Conservation (phyloP, 176 grass and related monocot genomes). For the Luzula sylvatica region DNA sequence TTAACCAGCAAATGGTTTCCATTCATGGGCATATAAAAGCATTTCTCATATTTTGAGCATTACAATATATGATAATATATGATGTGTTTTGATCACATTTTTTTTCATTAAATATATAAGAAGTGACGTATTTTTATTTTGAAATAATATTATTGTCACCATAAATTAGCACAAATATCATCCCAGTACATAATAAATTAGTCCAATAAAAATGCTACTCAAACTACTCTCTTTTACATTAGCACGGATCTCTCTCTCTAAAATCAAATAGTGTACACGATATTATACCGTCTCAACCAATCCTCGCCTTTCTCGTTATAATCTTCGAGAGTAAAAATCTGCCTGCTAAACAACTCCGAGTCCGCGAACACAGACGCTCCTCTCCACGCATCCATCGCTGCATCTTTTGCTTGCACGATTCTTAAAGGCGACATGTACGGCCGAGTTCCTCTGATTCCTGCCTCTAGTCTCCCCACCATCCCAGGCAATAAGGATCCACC, state of each 20-base stretch:
- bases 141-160: too few species aligned
- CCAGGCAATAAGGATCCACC: slow-evolving; percentile 77
- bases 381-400: slow-evolving; percentile 71
- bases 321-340: slow-evolving; percentile 69
- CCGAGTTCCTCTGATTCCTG: slow-evolving; percentile 53
- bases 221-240: too few species aligned
- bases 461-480: slow-evolving; percentile 62
- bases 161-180: too few species aligned
- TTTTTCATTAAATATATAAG: too few species aligned
- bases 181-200: too few species aligned
- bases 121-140: too few species aligned
- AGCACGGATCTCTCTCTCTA: background rate
- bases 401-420: slow-evolving; percentile 48
- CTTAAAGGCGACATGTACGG: slow-evolving; percentile 66
- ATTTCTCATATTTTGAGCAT: too few species aligned
- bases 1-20: too few species aligned
- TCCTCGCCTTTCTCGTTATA: slow-evolving; percentile 79
- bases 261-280: slow-evolving; percentile 56
- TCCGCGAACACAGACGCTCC: slow-evolving; percentile 56
- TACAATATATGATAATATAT: too few species aligned
- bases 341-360: slow-evolving; percentile 42
- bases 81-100: too few species aligned
- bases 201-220: too few species aligned
- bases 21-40: too few species aligned
- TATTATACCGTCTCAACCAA: slow-evolving; percentile 51